Conservation (phyloP, 192 early-diverging fungal species). For the Entrophospora sp. region DNA sequence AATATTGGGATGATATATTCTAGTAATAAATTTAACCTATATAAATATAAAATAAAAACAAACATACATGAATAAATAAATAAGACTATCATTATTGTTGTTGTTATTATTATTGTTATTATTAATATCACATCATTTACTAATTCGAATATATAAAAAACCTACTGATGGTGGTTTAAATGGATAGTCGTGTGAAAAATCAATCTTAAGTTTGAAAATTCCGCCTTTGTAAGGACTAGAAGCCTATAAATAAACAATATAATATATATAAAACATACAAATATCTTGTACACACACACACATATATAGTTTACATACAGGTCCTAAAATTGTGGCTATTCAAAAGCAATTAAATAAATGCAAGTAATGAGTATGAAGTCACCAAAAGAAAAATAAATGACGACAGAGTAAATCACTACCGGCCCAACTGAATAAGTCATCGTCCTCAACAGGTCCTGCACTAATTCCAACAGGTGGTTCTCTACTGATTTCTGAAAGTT, state of each 20-base stretch:
- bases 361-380: neutral
- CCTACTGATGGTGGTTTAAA: slow-evolving; percentile 72
- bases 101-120: too few species aligned
- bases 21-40: slow-evolving; percentile 46
- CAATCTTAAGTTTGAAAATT: slow-evolving; percentile 58
- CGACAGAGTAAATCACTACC: slow-evolving; percentile 26
- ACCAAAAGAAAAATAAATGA: neutral
- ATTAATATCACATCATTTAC: too few species aligned
- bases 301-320: slow-evolving; percentile 41
- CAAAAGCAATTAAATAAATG: neutral
- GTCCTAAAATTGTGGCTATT: slow-evolving; percentile 40
- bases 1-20: slow-evolving; percentile 77
- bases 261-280: neutral
- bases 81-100: too few species aligned
- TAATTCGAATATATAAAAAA: neutral
- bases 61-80: too few species aligned
- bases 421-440: slow-evolving; percentile 60
- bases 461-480: slow-evolving; percentile 49
- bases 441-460: slow-evolving; percentile 45
- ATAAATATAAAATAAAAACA: neutral
- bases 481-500: slow-evolving; percentile 55
- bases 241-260: slow-evolving; percentile 24
- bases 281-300: too few species aligned
- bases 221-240: slow-evolving; percentile 62
- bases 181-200: slow-evolving; percentile 67